These are phyloP conservation scores for Acer negundo DNA, from an alignment of 345 rosid species.

Conservation along the genomic window DNA sequence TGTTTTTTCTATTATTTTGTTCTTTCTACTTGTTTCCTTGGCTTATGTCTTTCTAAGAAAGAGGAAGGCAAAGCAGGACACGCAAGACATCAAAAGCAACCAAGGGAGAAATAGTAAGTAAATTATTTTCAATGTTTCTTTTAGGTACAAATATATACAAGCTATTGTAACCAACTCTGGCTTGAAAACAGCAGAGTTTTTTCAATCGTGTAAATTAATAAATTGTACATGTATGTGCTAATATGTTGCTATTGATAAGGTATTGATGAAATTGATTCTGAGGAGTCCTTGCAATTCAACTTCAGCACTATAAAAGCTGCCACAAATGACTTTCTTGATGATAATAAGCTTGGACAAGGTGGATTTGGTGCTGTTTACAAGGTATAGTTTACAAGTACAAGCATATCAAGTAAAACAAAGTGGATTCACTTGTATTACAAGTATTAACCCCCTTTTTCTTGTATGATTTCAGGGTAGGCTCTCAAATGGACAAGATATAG, in stretches of 20 bases:
- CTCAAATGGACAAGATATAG: slow-evolving; percentile 36
- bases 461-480: slow-evolving; percentile 36
- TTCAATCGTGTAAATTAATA: not conserved
- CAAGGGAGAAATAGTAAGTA: too few species aligned
- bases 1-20: too few species aligned
- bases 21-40: too few species aligned
- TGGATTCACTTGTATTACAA: not conserved
- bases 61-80: too few species aligned
- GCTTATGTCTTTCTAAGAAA: too few species aligned
- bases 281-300: slow-evolving; percentile 41
- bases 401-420: not conserved
- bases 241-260: not conserved
- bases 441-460: too few species aligned
- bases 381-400: slow-evolving; percentile 23
- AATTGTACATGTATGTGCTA: not conserved
- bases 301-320: slow-evolving; percentile 30
- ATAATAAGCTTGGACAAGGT: slow-evolving; percentile 34
- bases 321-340: slow-evolving; percentile 16
- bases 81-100: too few species aligned
- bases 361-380: slow-evolving; percentile 67
- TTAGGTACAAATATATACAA: too few species aligned
- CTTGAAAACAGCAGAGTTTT: too few species aligned
- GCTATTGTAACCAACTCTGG: too few species aligned
- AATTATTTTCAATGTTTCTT: too few species aligned
- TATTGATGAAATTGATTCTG: slow-evolving; percentile 2